These are phyloP conservation scores for Myrica gale DNA, from an alignment of 306 rosid species.

Conservation along the genomic window DNA sequence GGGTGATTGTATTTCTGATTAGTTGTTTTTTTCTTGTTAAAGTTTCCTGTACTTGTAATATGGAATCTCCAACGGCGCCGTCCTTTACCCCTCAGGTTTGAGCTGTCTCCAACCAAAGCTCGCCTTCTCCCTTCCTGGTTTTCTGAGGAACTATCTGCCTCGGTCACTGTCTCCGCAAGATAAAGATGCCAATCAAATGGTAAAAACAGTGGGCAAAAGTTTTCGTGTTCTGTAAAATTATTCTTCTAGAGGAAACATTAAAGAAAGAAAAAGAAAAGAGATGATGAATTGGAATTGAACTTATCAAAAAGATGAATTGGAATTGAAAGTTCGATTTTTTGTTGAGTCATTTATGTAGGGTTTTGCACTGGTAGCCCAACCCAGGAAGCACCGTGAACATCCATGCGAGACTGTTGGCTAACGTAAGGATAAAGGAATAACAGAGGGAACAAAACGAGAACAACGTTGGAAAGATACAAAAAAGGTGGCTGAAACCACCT, in stretches of 20 bases:
- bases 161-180: not conserved
- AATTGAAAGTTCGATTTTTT: not conserved
- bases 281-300: not conserved
- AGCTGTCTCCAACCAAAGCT: too few species aligned
- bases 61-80: too few species aligned
- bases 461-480: not conserved
- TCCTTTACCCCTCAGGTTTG: too few species aligned
- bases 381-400: conserved; percentile 66
- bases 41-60: too few species aligned
- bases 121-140: too few species aligned
- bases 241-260: not conserved
- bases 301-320: too few species aligned
- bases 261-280: not conserved
- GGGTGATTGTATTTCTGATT: too few species aligned
- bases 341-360: conserved; percentile 36
- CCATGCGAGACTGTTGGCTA: conserved; percentile 21
- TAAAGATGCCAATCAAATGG: conserved; percentile 53
- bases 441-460: not conserved
- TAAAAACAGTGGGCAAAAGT: conserved; percentile 1
- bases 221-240: too few species aligned
- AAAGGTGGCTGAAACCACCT: not conserved
- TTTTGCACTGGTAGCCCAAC: conserved; percentile 87
- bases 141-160: not conserved
- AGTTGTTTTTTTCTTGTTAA: too few species aligned
- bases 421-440: not conserved